Base-by-base conservation (phyloP, 139 green algal species). In the Eudorina sp. region DNA sequence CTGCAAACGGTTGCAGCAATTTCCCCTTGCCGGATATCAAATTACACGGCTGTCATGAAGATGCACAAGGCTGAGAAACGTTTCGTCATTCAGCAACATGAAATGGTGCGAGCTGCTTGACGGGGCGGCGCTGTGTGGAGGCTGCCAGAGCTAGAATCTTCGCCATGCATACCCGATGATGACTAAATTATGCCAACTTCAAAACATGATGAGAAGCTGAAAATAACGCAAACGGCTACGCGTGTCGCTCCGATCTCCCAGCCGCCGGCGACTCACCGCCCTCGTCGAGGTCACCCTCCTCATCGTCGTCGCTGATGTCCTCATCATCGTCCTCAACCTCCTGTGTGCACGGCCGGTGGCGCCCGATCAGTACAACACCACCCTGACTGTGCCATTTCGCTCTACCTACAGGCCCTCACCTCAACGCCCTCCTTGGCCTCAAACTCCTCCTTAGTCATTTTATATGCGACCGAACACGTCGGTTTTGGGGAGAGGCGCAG, bases 291-390 rank as follows among this genome's bases (percentile, higher is more conserved):
- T 94, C 92, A 11, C 90, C 80, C 25, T 96, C 94, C 25, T 90
- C 85, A 23, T 84, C 90, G n/a, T 96, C 94, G 9, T 94, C 90
- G 41, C 82, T 92, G 87, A 75, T 80, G 31, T 93, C 68, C 38
- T 94, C 92, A 1, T 95, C 93, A 34, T 94, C 93, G 3, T 94
- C 93, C 48, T 95, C 91, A 11, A 86, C 78, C 75, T 92, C 90
- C 87, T 92, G 53, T 79, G n/a, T 68, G 58, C 43, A 23, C 21
- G 16, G 62, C 21, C 62, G 62, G 62, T 7, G 62, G 62, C 62
- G 38, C 27, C 21, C 23, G 62, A 38, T 72, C 62, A 72, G 62
- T 7, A 5, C 62, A 72, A 11, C 21, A 72, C 62, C 62, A 31
- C 6, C 21, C 11, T 36, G 62, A 72, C 23, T 25, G 29, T n/a